Percentiles rank a stretch among this genome's conserved stretches.
Conservation (phyloP, 768 basidiomycete species). For the Kwoniella sp. region DNA sequence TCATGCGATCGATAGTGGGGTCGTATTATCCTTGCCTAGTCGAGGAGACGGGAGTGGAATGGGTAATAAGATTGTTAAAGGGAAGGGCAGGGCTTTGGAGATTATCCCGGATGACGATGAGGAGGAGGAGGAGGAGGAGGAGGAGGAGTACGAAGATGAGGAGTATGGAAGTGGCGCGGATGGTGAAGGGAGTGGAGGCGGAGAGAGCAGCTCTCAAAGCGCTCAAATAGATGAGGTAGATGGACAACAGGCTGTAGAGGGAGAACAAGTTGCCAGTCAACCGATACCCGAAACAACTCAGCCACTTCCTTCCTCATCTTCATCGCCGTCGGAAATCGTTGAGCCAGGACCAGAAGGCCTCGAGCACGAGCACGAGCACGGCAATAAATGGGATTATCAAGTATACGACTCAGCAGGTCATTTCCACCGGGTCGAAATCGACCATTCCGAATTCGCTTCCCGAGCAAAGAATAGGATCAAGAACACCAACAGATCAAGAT, state of each 20-base stretch:
- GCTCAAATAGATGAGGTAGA: neutral
- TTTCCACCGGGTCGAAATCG: constrained; percentile 3
- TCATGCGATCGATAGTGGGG: constrained; percentile 48
- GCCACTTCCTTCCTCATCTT: neutral
- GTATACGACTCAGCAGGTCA: constrained; percentile 22
- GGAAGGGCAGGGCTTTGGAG: constrained; percentile 40
- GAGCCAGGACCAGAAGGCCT: neutral
- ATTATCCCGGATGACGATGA: constrained; percentile 41
- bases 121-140: constrained; percentile 21
- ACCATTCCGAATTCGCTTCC: neutral
- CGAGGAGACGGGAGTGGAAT: constrained; percentile 24
- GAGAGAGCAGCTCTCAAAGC: neutral
- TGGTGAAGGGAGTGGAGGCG: neutral
- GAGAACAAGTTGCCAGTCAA: neutral
- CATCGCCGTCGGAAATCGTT: too few relatives aligned
- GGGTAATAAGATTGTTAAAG: constrained; percentile 22
- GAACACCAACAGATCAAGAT: constrained; percentile 5
- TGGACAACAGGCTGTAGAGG: neutral
- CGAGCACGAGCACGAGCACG: neutral
- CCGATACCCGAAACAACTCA: neutral
- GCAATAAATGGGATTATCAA: constrained; percentile 5
- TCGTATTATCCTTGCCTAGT: constrained; percentile 41
- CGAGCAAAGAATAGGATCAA: neutral
- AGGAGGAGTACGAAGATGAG: constrained; percentile 27
- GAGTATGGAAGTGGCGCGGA: constrained; percentile 3